Base-by-base conservation (phyloP, 441 rosid genomes). In the Geranium incanum region DNA sequence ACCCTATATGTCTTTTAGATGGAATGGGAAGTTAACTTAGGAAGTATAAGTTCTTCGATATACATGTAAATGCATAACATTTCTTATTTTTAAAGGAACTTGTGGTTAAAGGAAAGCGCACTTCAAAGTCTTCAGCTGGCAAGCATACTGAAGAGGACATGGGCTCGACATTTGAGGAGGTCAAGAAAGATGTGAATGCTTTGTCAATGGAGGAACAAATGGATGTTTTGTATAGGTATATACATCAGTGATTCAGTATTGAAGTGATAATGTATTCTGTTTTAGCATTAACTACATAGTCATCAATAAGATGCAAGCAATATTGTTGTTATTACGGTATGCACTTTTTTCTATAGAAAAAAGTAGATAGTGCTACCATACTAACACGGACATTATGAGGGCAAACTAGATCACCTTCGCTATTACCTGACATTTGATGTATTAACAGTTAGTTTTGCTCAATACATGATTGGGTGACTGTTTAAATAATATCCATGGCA, bases 181-280 rank as follows among this genome's bases (percentile, higher is more conserved):
- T 86, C 66, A 81, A 83, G 80, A 91, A 87, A 78, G 95, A 92
- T 82, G 69, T 87, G 18, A 85, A 79, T 85, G 82, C 89, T 71
- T 81, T 90, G 81, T 83, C 97, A 11, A 86, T 72, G 81, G 86
- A 90, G 76, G 96, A 92, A 82, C 94, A 90, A 77, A 92, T 94
- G 95, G 87, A 89, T 71, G 86, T 86, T 76, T 85, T 92, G 3
- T 80, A 85, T 60, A 87, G 96, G 97, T 89, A 82, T 65, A 65
- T 36, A 8, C 33, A 28, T 28, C 33, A 28, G 33, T 28, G 33
- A 28, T 37, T 36, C 36, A 11, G 71, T 45, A 36, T 28, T 71
- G 69, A 6, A 8, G 38, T 68, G 0, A 2, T 69, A 48, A 4
- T 67, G 13, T 67, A 16, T 12, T 37, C 15, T 39, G 39, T 39